A percentile compares a stretch with the other conserved stretches of the same genome.
These are phyloP conservation scores for Rhizophlyctis rosea DNA, from an alignment of 192 early-diverging fungal genomes.

Conservation along the genomic window DNA sequence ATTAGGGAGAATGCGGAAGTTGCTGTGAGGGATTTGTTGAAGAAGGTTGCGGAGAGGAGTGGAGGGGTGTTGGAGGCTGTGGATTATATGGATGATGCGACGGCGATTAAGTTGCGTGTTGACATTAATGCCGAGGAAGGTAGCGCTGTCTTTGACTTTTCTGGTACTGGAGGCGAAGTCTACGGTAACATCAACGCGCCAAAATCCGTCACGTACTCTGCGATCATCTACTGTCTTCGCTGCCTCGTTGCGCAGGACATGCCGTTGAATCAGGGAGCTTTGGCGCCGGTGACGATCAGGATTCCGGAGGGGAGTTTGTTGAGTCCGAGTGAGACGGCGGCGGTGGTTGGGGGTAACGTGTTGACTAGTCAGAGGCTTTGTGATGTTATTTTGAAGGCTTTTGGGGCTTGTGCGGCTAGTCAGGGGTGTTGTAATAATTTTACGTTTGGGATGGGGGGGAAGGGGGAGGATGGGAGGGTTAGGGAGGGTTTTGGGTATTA, in stretches of 20 bases:
- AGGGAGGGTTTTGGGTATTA: constrained; percentile 91
- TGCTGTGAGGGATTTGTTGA: constrained; percentile 78
- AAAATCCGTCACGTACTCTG: constrained; percentile 71
- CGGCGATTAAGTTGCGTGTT: constrained; percentile 70
- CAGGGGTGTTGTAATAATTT: constrained; percentile 96
- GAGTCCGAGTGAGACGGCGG: constrained; percentile 73
- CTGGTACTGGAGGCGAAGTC: constrained; percentile 42
- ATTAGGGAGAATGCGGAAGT: constrained; percentile 87
- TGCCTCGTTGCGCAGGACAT: constrained; percentile 87
- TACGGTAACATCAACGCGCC: constrained; percentile 88
- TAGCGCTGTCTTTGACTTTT: constrained; percentile 89
- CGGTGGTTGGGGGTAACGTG: constrained; percentile 98
- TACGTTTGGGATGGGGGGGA: constrained; percentile 85
- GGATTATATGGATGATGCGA: constrained; percentile 95
- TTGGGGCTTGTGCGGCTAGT: constrained; percentile 84
- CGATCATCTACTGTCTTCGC: constrained; percentile 95
- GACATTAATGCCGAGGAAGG: constrained; percentile 66
- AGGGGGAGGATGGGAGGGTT: constrained; percentile 47
- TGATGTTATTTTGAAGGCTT: constrained; percentile 89
- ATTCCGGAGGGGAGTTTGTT: constrained; percentile 83
- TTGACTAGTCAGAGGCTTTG: constrained; percentile 89
- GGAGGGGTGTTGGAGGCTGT: constrained; percentile 35
- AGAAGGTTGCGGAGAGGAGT: constrained; percentile 46
- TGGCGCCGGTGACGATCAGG: constrained; percentile 74
- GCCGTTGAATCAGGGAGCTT: constrained; percentile 93